These are phyloP conservation scores for Thymus quinquecostatus DNA, from an alignment of 257 asterid genomes.

Conservation along the genomic window DNA sequence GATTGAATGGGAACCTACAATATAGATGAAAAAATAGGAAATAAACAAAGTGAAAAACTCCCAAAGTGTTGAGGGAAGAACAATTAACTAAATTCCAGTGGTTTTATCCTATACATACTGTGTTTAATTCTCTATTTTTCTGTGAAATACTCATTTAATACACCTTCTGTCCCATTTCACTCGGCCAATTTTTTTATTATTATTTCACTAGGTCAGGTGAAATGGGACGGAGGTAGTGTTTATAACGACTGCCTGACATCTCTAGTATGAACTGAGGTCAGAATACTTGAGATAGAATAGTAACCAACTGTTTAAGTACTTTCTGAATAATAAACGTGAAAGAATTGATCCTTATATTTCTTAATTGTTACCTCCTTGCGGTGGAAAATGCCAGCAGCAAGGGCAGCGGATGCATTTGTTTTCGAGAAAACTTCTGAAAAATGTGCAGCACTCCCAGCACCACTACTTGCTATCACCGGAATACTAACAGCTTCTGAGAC, in stretches of 20 bases:
- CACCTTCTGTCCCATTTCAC: neutral
- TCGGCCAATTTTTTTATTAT: no score
- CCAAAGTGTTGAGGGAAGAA: no score
- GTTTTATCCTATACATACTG: neutral
- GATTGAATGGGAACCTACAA: constrained; percentile 39
- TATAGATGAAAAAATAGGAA: neutral
- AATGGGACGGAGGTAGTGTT: neutral
- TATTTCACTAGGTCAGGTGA: no score
- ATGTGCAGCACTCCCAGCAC: constrained; percentile 88
- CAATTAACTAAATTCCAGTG: neutral
- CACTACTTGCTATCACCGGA: constrained; percentile 98
- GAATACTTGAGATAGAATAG: neutral
- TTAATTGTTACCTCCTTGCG: constrained; percentile 72
- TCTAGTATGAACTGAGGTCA: neutral
- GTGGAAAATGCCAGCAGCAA: constrained; percentile 98
- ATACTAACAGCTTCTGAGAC: constrained; percentile 89
- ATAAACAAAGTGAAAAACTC: neutral
- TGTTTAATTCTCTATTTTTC: no score
- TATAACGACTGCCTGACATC: neutral
- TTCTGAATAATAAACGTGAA: neutral
- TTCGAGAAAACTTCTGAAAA: constrained; percentile 80
- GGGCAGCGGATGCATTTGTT: constrained; percentile 98
- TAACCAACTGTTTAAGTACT: no score
- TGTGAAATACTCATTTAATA: neutral
- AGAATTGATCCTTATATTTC: neutral